These are phyloP conservation scores for Cynara cardunculus DNA, from an alignment of 129 eudicot genomes.

Conservation along the genomic window DNA sequence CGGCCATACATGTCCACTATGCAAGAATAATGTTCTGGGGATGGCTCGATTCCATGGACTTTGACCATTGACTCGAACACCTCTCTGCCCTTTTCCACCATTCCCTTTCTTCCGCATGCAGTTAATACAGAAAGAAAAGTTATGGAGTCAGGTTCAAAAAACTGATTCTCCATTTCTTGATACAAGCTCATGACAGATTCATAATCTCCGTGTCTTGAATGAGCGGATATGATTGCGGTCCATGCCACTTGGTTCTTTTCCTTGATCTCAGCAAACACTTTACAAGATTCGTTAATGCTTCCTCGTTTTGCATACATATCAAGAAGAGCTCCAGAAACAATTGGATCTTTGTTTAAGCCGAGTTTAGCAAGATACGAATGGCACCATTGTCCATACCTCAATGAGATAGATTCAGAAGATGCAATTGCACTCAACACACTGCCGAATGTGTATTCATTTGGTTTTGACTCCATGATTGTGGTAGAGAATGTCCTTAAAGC, in stretches of 20 bases:
- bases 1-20: conserved; percentile 93
- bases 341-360: conserved; percentile 55
- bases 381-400: conserved; percentile 65
- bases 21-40: conserved; percentile 72
- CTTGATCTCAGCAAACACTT: conserved; percentile 46
- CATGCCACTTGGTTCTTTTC: conserved; percentile 73
- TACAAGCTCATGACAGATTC: conserved; percentile 64
- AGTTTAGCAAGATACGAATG: conserved; percentile 59
- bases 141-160: conserved; percentile 67
- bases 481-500: conserved; percentile 52
- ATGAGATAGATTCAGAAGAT: conserved; percentile 68
- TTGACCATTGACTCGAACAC: conserved; percentile 63
- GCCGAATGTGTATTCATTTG: conserved; percentile 82
- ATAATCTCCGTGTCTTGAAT: conserved; percentile 85
- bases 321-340: conserved; percentile 73
- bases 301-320: conserved; percentile 98
- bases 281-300: conserved; percentile 53
- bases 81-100: conserved; percentile 69
- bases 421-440: conserved; percentile 79
- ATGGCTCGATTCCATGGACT: conserved; percentile 50
- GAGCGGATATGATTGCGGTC: conserved; percentile 91
- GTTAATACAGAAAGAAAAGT: conserved; percentile 80
- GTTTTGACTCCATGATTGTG: conserved; percentile 40
- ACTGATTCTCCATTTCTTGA: conserved; percentile 49
- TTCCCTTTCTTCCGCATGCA: conserved; percentile 76